phyloP scores from a whole-genome alignment of 139 green algal species.

The Chlorella vulgaris region DNA sequence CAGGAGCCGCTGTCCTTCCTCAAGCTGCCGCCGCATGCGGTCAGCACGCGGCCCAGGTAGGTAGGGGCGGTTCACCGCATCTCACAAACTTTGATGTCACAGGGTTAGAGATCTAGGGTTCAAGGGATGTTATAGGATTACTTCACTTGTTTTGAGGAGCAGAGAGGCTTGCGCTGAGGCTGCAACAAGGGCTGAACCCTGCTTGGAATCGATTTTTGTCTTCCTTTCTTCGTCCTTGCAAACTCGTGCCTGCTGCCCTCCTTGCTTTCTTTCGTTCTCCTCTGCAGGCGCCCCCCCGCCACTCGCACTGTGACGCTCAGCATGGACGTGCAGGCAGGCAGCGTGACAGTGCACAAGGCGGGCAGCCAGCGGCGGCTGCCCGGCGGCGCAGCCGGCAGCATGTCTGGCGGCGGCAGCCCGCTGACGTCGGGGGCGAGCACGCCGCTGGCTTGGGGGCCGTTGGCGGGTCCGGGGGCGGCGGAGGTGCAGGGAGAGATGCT shows the following conservation, averaged over 20 bases:
- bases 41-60: neutral
- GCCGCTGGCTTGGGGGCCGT: neutral
- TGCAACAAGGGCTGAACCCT: no score
- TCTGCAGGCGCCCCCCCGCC: neutral
- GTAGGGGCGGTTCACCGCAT: neutral
- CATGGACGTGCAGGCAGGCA: constrained; percentile 15
- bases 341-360: constrained; percentile 17
- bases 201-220: no score
- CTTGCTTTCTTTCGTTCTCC: no score
- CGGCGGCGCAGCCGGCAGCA: neutral
- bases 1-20: constrained; percentile 37
- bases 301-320: neutral
- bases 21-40: constrained; percentile 17
- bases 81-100: neutral
- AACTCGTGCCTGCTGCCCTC: no score
- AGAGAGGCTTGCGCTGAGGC: no score
- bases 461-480: neutral
- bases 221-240: no score
- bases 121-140: no score
- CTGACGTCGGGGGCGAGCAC: neutral
- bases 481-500: neutral
- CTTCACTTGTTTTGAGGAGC: no score
- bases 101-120: no score
- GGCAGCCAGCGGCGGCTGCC: no score
- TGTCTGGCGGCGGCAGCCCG: neutral